Evolutionary conservation across 83 land plant genomes (phyloP).

Genomic region (Diphasiastrum complanatum): DNA sequence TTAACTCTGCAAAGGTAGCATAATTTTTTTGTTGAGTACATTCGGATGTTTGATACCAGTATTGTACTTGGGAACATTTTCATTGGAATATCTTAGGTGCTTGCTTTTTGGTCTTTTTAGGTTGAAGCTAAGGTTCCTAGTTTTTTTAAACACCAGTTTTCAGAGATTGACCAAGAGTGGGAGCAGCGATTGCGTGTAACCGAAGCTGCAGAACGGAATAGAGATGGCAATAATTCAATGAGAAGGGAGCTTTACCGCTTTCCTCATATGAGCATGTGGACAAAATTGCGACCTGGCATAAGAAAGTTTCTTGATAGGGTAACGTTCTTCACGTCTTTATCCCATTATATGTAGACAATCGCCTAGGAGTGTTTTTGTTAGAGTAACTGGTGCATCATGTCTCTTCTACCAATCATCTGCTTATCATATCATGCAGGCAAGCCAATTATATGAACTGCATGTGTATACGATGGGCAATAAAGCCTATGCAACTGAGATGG

Average conservation of each 20-base stretch:
- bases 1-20: constrained; percentile 92
- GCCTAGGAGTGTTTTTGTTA: too few relatives aligned
- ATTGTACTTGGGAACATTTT: neutral
- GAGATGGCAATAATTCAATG: constrained; percentile 33
- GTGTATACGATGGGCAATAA: constrained; percentile 99
- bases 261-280: constrained; percentile 99
- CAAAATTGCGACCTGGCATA: constrained; percentile 93
- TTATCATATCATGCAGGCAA: constrained; percentile 55
- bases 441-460: constrained; percentile 87
- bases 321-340: neutral
- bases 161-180: constrained; percentile 78
- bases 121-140: constrained; percentile 2
- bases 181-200: constrained; percentile 57
- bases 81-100: neutral
- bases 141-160: constrained; percentile 75
- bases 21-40: neutral
- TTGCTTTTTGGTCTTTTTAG: neutral
- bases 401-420: neutral
- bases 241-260: constrained; percentile 74
- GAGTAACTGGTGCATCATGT: too few relatives aligned
- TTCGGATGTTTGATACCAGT: neutral
- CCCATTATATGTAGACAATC: neutral
- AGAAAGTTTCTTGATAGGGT: constrained; percentile 98
- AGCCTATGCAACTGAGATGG: constrained; percentile 98
- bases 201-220: constrained; percentile 42